Percentiles rank a stretch among this genome's conserved stretches.
Evolutionary conservation across 768 basidiomycete species (phyloP).

Genomic region (Sporobolomyces pararoseus): DNA sequence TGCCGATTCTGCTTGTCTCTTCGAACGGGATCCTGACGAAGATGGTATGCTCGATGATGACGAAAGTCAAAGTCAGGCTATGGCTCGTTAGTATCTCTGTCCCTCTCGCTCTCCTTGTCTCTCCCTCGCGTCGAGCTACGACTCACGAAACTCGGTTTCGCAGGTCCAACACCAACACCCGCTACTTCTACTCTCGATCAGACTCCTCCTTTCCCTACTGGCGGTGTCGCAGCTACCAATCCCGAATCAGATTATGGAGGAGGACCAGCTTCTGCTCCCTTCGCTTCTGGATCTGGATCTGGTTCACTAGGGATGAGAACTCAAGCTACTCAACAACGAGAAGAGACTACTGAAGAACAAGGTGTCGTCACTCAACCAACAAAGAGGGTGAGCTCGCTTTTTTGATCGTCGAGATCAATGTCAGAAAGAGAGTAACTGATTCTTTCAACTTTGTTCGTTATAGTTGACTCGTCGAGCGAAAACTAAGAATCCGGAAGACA

Average conservation of each 20-base stretch:
- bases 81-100: slow-evolving; percentile 1
- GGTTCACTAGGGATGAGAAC: not conserved
- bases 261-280: too few species aligned
- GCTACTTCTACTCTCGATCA: not conserved
- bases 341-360: not conserved
- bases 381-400: not conserved
- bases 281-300: slow-evolving; percentile 1
- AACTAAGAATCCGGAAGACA: slow-evolving; percentile 11
- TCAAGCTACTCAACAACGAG: not conserved
- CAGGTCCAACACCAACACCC: not conserved
- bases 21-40: not conserved
- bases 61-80: not conserved
- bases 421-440: too few species aligned
- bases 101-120: not conserved
- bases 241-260: slow-evolving; percentile 23
- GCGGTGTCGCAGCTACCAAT: slow-evolving; percentile 30
- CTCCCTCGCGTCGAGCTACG: not conserved
- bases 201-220: slow-evolving; percentile 34
- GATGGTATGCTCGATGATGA: not conserved
- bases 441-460: too few species aligned
- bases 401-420: too few species aligned
- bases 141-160: too few species aligned
- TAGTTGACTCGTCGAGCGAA: slow-evolving; percentile 15
- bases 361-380: not conserved
- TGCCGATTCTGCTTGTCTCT: not conserved